Conservation (phyloP, 2,329 filamentous ascomycete genomes). For the Colletotrichum graminicola region DNA sequence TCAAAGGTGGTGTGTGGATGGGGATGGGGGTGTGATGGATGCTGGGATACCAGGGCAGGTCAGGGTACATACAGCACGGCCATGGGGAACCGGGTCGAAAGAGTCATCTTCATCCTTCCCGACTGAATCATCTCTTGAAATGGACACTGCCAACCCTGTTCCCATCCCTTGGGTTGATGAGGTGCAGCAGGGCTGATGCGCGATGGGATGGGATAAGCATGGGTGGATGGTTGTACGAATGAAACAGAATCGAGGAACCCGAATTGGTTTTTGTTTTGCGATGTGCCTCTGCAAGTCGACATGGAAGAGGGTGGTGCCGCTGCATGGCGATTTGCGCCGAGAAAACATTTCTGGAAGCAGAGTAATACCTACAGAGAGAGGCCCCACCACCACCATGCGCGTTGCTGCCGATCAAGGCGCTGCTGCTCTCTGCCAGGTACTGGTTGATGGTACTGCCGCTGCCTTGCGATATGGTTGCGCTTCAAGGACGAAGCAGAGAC, state of each 20-base stretch:
- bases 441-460: conserved; percentile 19
- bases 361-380: conserved; percentile 5
- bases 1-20: conserved; percentile 18
- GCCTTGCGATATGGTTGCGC: conserved; percentile 23
- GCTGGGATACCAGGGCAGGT: conserved; percentile 9
- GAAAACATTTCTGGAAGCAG: conserved; percentile 17
- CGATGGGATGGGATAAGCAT: conserved; percentile 36
- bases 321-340: conserved; percentile 33
- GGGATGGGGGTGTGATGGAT: conserved; percentile 12
- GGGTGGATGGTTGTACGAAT: conserved; percentile 38
- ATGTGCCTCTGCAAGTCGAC: conserved; percentile 21
- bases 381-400: not conserved
- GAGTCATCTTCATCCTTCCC: conserved; percentile 42
- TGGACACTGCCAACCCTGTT: conserved; percentile 39
- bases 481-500: conserved; percentile 32
- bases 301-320: conserved; percentile 4
- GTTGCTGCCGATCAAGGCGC: conserved; percentile 11
- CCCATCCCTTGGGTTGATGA: conserved; percentile 41
- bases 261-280: conserved; percentile 21
- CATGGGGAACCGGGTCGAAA: conserved; percentile 31
- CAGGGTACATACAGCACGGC: conserved; percentile 14
- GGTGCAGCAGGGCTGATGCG: conserved; percentile 43
- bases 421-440: conserved; percentile 26
- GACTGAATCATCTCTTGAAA: conserved; percentile 37
- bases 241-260: conserved; percentile 1